Base-by-base conservation (phyloP, 116 monocot genomes). In the Trichopus zeylanicus region DNA sequence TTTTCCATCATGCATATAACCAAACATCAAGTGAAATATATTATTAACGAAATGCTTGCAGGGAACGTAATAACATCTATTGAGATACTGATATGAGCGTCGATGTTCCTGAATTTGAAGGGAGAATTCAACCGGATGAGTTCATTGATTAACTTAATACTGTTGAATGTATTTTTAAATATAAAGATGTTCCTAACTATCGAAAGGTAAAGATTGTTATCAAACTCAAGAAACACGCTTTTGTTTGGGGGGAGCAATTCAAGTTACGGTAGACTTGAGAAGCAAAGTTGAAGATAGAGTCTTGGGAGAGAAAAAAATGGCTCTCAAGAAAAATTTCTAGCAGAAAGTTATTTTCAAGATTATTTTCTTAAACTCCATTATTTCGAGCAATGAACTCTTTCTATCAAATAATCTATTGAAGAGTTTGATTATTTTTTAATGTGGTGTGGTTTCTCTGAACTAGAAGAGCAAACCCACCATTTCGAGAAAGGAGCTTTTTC, bases 381-480 rank as follows among this genome's bases (percentile, higher is more conserved):
- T 6, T 71, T 76, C n/a, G 35, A n/a, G 13, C 56, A 76, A 46
- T 30, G 22, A 5, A 3, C 54, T 1, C 18, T 6, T 1, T 62
- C 18, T 0, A 28, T 77, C 1, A 33, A 48, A 16, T 55, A 71
- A 30, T 71, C 67, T 26, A 56, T 27, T 0, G 24, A 39, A 25
- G 48, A 71, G 31, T 78, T n/a, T n/a, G n/a, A n/a, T n/a, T n/a
- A n/a, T n/a, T n/a, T n/a, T n/a, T n/a, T n/a, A n/a, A n/a, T n/a
- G 67, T 8, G 32, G 18, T 73, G 64, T 19, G 58, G 18, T n/a
- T 13, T 68, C 10, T 10, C 13, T 12, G 64, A 77, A 26, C 48
- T 22, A 12, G 67, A 78, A 24, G 72, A 78, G 62, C 51, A 59
- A 57, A 52, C 37, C 19, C 56, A n/a, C n/a, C n/a, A n/a, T n/a